Evolutionary conservation across 179 eudicot genomes (phyloP), one percentile per base, ranked within the genome.

Genomic region (Dionaea muscipula): DNA sequence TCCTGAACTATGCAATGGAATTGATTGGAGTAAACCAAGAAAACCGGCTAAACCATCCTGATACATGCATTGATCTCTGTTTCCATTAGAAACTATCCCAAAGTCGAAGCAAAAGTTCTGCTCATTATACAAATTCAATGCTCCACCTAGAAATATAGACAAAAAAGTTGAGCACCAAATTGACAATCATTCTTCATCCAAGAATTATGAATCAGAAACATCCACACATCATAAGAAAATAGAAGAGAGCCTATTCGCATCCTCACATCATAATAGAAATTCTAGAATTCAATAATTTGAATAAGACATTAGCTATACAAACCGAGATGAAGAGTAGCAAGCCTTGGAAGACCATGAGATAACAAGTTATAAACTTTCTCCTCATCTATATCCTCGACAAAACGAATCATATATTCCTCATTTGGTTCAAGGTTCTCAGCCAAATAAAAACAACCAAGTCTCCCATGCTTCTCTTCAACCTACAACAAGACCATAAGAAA

Each of bases 21-120:
- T 79, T 65, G 99, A 85, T 58, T 76, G 89, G 44, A 93, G 86
- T 64, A 93, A 68, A 61, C 83, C 78, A 70, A 93, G 77, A 61
- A 93, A 88, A 55, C 88, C 75, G 37, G 82, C 75, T 78, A 93
- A 77, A 65, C 81, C 79, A 55, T 88, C 95, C 37, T 83, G 82
- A 67, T 77, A 84, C 63, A 74, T 65, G 69, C 77, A 74, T 25
- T 73, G 80, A 46, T 75, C 89, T 49, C 58, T 72, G 63, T 67
- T 80, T 60, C 64, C 90, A 55, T 80, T 79, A 67, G 59, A 64
- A 68, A 67, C 52, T 72, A 72, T 72, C 62, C 94, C 95, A 68
- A 69, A 74, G 31, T 55, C 70, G 66, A 74, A 64, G 74, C 95
- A 85, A 65, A 76, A 61, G 59, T 69, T 63, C 60, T 69, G 79